Evolutionary conservation across 2,329 filamentous ascomycete genomes (phyloP), one percentile per base, ranked within the genome.

Genomic region (Phoma sp.): DNA sequence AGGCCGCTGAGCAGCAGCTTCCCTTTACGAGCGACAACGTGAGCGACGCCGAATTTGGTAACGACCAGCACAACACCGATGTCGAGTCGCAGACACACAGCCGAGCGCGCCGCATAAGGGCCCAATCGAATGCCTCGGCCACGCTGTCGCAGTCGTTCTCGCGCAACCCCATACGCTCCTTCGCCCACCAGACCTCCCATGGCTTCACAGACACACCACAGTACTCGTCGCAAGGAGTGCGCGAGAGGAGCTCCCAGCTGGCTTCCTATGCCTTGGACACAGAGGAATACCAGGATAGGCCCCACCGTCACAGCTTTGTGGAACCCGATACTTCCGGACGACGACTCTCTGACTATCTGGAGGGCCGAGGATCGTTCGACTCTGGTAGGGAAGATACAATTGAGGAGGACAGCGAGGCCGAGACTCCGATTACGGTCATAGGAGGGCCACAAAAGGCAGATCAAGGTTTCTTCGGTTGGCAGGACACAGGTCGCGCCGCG

Each of bases 171-270:
- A 86, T 88, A 43, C 82, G 89, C 50, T 90, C 88, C 2, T 91
- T 89, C 61, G 86, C 89, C 49, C 86, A 89, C 61, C 83, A 86
- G 48, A 84, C 86, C 35, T 80, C 84, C 33, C 82, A 86, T 58
- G 84, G 86, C 37, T 77, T 82, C 65, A 73, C 77, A 75, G 89
- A 93, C 69, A 89, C 85, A 64, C 83, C 86, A 14, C 85, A 90
- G 64, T 90, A 90, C 73, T 89, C 90, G 35, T 83, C 82, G 30
- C 86, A 87, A 55, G 89, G 87, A 61, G 89, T 96, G 36, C 88
- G 92, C 60, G 88, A 95, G 75, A 89, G 95, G 70, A 96, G 92
- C 2, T 90, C 91, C 46, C 91, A 96, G 75, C 81, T 96, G 52
- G 92, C 92, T 38, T 91, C 86, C 14, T 91, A 93, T 71, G 87